Evolutionary conservation across 129 eudicot species (phyloP).

Genomic region (Saposhnikovia divaricata): DNA sequence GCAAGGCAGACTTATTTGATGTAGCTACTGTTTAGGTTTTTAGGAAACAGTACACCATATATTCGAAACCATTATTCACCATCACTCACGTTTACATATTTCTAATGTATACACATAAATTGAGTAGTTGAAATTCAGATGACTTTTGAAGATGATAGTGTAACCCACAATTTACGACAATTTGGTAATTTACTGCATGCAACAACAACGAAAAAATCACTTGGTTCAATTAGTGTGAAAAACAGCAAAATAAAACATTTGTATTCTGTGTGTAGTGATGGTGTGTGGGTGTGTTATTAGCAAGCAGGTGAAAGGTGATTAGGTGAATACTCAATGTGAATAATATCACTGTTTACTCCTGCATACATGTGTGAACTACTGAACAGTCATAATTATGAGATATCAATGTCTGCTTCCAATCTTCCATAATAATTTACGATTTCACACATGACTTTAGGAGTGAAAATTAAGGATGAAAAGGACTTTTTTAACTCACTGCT

Average conservation of each 20-base stretch:
- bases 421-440: neutral
- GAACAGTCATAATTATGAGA: neutral
- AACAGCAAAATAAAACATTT: neutral
- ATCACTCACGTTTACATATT: too few relatives aligned
- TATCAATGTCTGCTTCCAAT: neutral
- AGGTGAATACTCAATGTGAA: neutral
- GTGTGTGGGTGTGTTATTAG: neutral
- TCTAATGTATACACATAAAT: neutral
- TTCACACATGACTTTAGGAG: neutral
- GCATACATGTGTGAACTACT: neutral
- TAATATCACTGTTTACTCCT: neutral
- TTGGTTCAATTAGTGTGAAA: neutral
- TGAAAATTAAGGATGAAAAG: neutral
- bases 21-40: neutral
- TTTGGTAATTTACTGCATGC: too few relatives aligned
- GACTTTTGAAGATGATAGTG: neutral
- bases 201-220: neutral
- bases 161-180: neutral
- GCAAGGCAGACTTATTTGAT: neutral
- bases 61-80: neutral
- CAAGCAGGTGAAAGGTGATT: neutral
- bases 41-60: neutral
- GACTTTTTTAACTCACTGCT: conserved; percentile 48
- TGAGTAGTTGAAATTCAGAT: neutral
- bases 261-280: neutral